These are phyloP conservation scores for Xylariaceae sp. DNA, from an alignment of 2,329 filamentous ascomycete species.

Conservation along the genomic window DNA sequence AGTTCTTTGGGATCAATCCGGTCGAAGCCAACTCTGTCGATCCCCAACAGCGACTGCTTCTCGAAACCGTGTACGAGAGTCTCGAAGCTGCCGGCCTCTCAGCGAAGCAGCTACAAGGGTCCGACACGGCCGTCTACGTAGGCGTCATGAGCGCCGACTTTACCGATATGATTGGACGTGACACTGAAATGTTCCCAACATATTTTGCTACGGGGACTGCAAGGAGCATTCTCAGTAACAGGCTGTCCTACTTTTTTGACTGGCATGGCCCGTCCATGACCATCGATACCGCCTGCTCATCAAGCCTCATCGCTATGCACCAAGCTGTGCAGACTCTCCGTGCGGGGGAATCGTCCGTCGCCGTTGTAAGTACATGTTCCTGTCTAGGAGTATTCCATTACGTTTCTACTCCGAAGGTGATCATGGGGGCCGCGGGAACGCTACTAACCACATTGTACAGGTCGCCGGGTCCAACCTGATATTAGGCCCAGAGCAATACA, in stretches of 20 bases:
- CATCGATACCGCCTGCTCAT: slow-evolving; percentile 45
- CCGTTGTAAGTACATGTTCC: slow-evolving; percentile 8
- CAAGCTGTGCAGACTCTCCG: slow-evolving; percentile 32
- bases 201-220: slow-evolving; percentile 29
- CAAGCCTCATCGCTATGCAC: slow-evolving; percentile 38
- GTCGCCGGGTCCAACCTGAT: slow-evolving; percentile 14
- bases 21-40: not conserved
- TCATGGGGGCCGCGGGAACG: too few species aligned
- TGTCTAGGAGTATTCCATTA: too few species aligned
- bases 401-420: too few species aligned
- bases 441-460: too few species aligned
- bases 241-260: slow-evolving; percentile 35
- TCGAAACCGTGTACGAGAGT: not conserved
- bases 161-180: slow-evolving; percentile 6
- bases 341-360: slow-evolving; percentile 24
- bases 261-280: slow-evolving; percentile 40
- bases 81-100: not conserved
- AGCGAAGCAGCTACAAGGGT: slow-evolving; percentile 10
- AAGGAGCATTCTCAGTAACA: slow-evolving; percentile 33
- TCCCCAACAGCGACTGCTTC: not conserved
- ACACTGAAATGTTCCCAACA: slow-evolving; percentile 14
- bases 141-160: slow-evolving; percentile 11
- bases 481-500: slow-evolving; percentile 13
- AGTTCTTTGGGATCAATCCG: slow-evolving; percentile 26
- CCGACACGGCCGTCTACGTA: slow-evolving; percentile 1